Percentiles rank a stretch among this genome's conserved stretches.
Conservation (phyloP, 106 monocot species). For the Narthecium ossifragum region DNA sequence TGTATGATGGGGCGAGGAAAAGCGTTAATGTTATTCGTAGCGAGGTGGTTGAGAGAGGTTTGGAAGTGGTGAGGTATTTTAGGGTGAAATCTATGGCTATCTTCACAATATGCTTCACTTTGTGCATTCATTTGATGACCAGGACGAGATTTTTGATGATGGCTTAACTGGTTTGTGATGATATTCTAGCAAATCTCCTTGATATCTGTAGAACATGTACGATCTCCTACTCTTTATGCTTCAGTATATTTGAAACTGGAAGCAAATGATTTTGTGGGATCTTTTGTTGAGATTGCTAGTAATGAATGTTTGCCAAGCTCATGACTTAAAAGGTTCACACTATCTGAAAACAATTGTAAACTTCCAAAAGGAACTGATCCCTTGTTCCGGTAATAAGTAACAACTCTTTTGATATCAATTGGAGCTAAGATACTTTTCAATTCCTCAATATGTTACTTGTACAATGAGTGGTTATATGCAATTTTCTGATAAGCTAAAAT, state of each 20-base stretch:
- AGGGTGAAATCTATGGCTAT: conserved; percentile 48
- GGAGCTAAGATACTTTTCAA: too few relatives aligned
- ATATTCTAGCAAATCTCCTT: not conserved
- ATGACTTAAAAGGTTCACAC: not conserved
- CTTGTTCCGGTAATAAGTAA: too few relatives aligned
- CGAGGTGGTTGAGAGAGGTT: conserved; percentile 43
- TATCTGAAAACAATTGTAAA: not conserved
- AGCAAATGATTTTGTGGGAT: not conserved
- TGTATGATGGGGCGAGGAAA: conserved; percentile 29
- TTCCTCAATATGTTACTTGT: too few relatives aligned
- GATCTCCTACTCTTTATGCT: not conserved
- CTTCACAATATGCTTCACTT: conserved; percentile 47
- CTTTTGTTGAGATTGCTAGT: not conserved
- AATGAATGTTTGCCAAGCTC: not conserved
- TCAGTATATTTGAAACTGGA: not conserved
- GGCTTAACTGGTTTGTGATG: conserved; percentile 11
- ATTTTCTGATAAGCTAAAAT: too few relatives aligned
- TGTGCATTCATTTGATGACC: conserved; percentile 57
- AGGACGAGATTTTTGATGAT: conserved; percentile 29
- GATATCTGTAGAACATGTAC: conserved; percentile 1
- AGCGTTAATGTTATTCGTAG: conserved; percentile 24
- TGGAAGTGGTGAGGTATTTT: conserved; percentile 43
- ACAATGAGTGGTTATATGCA: too few relatives aligned
- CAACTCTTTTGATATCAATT: too few relatives aligned
- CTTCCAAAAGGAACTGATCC: too few relatives aligned